Base-by-base conservation (phyloP, 495 filamentous ascomycete species). In the Aspergillus ostianus region DNA sequence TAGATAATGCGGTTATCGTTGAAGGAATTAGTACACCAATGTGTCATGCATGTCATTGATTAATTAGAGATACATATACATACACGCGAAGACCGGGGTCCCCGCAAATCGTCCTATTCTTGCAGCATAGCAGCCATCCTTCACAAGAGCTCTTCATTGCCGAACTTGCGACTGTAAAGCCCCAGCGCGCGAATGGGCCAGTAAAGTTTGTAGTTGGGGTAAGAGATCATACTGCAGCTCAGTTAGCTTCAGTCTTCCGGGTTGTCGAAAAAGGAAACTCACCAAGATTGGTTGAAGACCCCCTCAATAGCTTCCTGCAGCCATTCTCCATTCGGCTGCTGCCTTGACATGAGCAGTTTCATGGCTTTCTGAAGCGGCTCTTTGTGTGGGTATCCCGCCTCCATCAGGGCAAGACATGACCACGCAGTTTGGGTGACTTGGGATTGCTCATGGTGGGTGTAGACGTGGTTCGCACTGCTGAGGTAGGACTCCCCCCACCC, bases 271-370 rank as follows among this genome's bases (percentile, higher is more conserved):
- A 6, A 23, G 9, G 12, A 26, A 26, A 84, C 84, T 74, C 67
- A 88, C 86, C 94, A 97, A 67, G 87, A 96, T 78, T 97, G 96
- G 75, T 98, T 98, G 78, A 98, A 98, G 13, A 98, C 94, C 7
- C 94, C 94, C 68, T 98, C 94, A 65, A 98, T 97, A 0, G 86
- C 87, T 75, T 98, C 94, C 68, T 97, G 93, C 61, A 88, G 72
- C 94, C 94, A 98, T 77, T 96, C 92, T 15, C 94, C 94, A 70
- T 95, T 96, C 4, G 76, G 69, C 69, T 90, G 86, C 69, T 98
- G 94, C 47, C 94, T 83, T 9, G 80, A 75, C 87, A 97, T 93
- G 50, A 98, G 80, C 63, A 98, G 77, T 74, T 84, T 85, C 70
- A 97, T 80, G 1, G 86, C 94, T 61, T 77, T 87, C 70, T 84